Evolutionary conservation across 768 basidiomycete genomes (phyloP).

Genomic region (Serpula lacrymans): DNA sequence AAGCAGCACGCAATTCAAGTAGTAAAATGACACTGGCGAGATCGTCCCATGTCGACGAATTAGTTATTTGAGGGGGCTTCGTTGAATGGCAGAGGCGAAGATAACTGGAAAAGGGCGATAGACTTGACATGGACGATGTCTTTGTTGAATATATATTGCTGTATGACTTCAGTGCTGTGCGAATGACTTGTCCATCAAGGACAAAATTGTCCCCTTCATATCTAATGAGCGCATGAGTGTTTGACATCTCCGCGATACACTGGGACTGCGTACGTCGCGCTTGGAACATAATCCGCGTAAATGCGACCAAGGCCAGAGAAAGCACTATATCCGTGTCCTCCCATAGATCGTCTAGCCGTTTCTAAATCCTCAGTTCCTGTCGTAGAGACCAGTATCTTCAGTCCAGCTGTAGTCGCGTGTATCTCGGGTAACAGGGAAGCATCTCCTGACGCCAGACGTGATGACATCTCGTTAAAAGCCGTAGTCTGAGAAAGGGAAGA

Average conservation of each 20-base stretch:
- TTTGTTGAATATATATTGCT: slow-evolving; percentile 29
- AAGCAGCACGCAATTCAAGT: slow-evolving; percentile 65
- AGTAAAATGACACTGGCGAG: slow-evolving; percentile 40
- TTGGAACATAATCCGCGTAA: slow-evolving; percentile 64
- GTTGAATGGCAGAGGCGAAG: slow-evolving; percentile 16
- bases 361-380: slow-evolving; percentile 58
- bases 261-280: slow-evolving; percentile 47
- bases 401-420: slow-evolving; percentile 65
- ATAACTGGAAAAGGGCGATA: slow-evolving; percentile 22
- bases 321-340: slow-evolving; percentile 74
- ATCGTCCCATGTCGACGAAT: slow-evolving; percentile 33
- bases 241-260: not conserved
- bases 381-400: slow-evolving; percentile 60
- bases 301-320: slow-evolving; percentile 63
- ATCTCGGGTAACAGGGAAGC: slow-evolving; percentile 65
- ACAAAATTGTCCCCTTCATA: slow-evolving; percentile 83
- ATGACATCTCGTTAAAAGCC: slow-evolving; percentile 47
- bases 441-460: slow-evolving; percentile 52
- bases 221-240: slow-evolving; percentile 27
- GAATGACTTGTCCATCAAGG: slow-evolving; percentile 70
- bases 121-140: slow-evolving; percentile 39
- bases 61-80: slow-evolving; percentile 16
- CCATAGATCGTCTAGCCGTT: slow-evolving; percentile 64
- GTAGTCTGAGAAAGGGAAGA: slow-evolving; percentile 31
- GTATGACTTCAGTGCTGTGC: slow-evolving; percentile 64